phyloP scores from a whole-genome alignment of 2,329 filamentous ascomycete species.

The Penicillium sp. region DNA sequence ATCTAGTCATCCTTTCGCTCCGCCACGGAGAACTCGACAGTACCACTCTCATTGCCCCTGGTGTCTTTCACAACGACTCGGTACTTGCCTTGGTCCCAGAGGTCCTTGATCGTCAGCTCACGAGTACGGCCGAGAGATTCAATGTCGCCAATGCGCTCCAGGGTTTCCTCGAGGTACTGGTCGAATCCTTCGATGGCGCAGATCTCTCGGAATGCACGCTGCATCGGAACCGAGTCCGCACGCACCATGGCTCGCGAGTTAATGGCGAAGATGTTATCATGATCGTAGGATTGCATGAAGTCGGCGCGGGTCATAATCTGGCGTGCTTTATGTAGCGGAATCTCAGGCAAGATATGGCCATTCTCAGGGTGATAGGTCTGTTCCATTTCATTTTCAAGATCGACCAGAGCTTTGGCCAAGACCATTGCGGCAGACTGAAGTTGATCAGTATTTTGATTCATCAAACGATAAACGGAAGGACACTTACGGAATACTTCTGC shows the following conservation, averaged over 20 bases:
- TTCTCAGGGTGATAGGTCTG: conserved; percentile 62
- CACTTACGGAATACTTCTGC: conserved; percentile 85
- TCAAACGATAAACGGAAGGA: neutral
- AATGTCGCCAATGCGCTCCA: conserved; percentile 85
- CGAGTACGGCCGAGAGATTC: conserved; percentile 91
- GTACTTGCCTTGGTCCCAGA: conserved; percentile 82
- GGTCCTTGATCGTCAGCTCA: conserved; percentile 91
- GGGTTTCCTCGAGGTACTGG: conserved; percentile 75
- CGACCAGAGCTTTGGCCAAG: conserved; percentile 85
- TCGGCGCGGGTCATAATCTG: conserved; percentile 95
- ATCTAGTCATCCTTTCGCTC: conserved; percentile 33
- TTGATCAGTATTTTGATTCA: conserved; percentile 16
- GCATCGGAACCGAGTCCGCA: conserved; percentile 95
- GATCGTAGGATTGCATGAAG: conserved; percentile 90
- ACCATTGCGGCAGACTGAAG: conserved; percentile 86
- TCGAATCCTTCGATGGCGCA: conserved; percentile 76
- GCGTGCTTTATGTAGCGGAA: conserved; percentile 77
- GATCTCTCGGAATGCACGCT: conserved; percentile 83
- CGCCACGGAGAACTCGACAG: conserved; percentile 49
- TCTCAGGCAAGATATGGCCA: conserved; percentile 76
- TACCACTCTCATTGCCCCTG: conserved; percentile 49
- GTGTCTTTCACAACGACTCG: conserved; percentile 55
- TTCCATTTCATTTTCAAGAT: conserved; percentile 66
- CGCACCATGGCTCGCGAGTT: conserved; percentile 82
- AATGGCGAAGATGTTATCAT: conserved; percentile 93